phyloP scores from a whole-genome alignment of 768 basidiomycete genomes.

The Serendipita sp. region DNA sequence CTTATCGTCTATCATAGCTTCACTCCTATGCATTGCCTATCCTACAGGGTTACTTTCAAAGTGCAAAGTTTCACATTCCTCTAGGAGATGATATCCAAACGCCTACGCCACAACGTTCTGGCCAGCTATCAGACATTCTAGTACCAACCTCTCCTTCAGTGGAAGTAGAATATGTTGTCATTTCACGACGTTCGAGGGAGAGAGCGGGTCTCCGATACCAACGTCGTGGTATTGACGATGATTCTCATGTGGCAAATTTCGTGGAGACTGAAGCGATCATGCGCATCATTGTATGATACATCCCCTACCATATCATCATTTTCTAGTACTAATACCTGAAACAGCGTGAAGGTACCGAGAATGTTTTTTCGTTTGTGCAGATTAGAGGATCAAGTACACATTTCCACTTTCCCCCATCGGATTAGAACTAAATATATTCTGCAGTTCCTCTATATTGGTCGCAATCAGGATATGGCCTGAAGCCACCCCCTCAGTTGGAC shows the following conservation, averaged over 20 bases:
- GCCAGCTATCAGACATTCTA: constrained; percentile 23
- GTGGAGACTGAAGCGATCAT: constrained; percentile 89
- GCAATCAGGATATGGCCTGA: constrained; percentile 71
- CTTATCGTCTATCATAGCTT: constrained; percentile 27
- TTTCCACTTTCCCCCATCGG: not conserved
- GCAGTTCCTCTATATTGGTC: constrained; percentile 88
- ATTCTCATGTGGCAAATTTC: constrained; percentile 88
- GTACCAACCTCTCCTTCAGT: constrained; percentile 22
- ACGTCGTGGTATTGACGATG: constrained; percentile 83
- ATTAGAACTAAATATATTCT: constrained; percentile 1
- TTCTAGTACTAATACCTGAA: not conserved
- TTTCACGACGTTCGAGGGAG: constrained; percentile 75
- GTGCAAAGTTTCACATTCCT: constrained; percentile 45
- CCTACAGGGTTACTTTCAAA: constrained; percentile 85
- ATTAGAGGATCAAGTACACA: constrained; percentile 75
- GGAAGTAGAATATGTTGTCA: constrained; percentile 58
- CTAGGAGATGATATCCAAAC: not conserved
- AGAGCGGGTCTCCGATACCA: constrained; percentile 91
- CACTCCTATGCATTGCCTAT: constrained; percentile 80
- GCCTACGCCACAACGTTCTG: constrained; percentile 28
- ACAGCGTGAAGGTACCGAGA: constrained; percentile 59
- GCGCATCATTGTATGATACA: constrained; percentile 45
- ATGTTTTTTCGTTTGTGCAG: constrained; percentile 81
- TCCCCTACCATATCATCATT: constrained; percentile 12
- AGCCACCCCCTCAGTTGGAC: constrained; percentile 69